These are phyloP conservation scores for Suillus lakei DNA, from an alignment of 768 basidiomycete species.

Conservation along the genomic window DNA sequence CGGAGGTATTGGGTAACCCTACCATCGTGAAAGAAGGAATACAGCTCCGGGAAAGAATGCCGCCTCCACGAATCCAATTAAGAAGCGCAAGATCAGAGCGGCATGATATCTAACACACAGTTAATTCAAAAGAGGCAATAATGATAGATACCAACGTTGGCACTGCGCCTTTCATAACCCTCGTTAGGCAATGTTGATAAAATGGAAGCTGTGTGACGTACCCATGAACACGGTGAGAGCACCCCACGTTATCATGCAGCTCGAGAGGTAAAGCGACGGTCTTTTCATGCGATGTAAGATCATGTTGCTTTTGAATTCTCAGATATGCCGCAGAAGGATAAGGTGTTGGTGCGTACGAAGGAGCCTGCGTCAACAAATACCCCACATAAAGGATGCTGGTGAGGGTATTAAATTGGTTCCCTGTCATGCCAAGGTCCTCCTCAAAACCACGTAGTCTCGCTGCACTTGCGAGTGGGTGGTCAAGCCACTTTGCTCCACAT, in stretches of 20 bases:
- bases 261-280: constrained; percentile 69
- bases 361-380: constrained; percentile 76
- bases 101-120: constrained; percentile 50
- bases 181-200: constrained; percentile 5
- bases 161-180: constrained; percentile 36
- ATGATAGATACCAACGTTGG: constrained; percentile 31
- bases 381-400: constrained; percentile 70
- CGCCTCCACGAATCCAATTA: constrained; percentile 72
- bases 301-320: constrained; percentile 57
- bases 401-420: constrained; percentile 68
- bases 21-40: constrained; percentile 72
- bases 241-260: constrained; percentile 75
- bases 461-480: constrained; percentile 45
- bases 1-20: neutral
- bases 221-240: constrained; percentile 58
- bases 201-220: constrained; percentile 18
- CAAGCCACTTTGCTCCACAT: neutral
- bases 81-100: constrained; percentile 69
- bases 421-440: constrained; percentile 63
- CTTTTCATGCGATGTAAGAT: constrained; percentile 64
- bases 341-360: constrained; percentile 52
- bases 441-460: constrained; percentile 74
- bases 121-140: neutral
- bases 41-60: constrained; percentile 71
- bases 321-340: neutral